Conservation (phyloP, 2,329 filamentous ascomycete species). For the Aureobasidium sp. region DNA sequence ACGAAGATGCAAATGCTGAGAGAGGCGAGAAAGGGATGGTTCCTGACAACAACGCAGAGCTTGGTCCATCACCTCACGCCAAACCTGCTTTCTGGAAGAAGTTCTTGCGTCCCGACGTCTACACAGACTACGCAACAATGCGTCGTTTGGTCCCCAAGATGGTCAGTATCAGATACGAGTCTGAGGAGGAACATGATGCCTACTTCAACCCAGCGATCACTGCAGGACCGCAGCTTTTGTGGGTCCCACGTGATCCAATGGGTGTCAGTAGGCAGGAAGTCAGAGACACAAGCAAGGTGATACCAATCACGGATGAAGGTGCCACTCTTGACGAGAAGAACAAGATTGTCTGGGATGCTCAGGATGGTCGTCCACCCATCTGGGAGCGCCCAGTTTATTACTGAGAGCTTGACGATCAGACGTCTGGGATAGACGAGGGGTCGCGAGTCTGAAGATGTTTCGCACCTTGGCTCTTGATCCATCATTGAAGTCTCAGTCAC, state of each 20-base stretch:
- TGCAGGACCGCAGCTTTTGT: slow-evolving; percentile 60
- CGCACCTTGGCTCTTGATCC: neutral
- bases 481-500: neutral
- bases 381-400: slow-evolving; percentile 41
- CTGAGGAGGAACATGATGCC: slow-evolving; percentile 57
- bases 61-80: slow-evolving; percentile 34
- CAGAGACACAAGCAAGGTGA: slow-evolving; percentile 65
- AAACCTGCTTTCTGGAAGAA: slow-evolving; percentile 48
- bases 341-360: slow-evolving; percentile 52
- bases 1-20: slow-evolving; percentile 24
- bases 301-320: slow-evolving; percentile 74
- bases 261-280: slow-evolving; percentile 75
- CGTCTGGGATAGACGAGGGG: neutral
- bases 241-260: slow-evolving; percentile 71
- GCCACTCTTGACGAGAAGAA: slow-evolving; percentile 65
- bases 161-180: slow-evolving; percentile 52
- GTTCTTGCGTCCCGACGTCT: slow-evolving; percentile 72
- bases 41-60: slow-evolving; percentile 31
- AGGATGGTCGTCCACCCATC: slow-evolving; percentile 51
- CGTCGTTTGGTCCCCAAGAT: slow-evolving; percentile 60
- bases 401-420: neutral
- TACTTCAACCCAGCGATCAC: slow-evolving; percentile 67
- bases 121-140: slow-evolving; percentile 64
- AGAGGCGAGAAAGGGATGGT: slow-evolving; percentile 26
- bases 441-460: neutral